Evolutionary conservation across 1,284 basidiomycete species (phyloP), one percentile per base, ranked within the genome.

Genomic region (Ustilago trichophora): DNA sequence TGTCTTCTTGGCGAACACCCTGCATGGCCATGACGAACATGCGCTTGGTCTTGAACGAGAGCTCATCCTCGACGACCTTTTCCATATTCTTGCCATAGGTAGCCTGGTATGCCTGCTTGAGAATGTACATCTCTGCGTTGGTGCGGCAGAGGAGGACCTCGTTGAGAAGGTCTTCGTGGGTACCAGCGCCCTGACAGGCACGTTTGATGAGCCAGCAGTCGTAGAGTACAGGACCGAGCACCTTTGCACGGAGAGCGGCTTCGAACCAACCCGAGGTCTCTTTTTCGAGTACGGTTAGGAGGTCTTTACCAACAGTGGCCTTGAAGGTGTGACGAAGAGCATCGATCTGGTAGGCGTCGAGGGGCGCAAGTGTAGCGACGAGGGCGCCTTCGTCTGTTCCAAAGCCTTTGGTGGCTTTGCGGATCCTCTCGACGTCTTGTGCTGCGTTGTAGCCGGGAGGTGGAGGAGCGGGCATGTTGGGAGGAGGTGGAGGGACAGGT

Each of bases 321-420:
- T 75, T 75, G 76, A 76, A 82, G 0, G 72, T 66, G 47, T 72
- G 50, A 15, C 50, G 45, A 16, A 80, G 58, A 9, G 75, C 72
- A 38, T 75, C 73, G 21, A 79, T 52, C 38, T 76, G 73, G 33
- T 72, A 74, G 11, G 79, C 77, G 19, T 77, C 66, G 22, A 79
- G 60, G 1, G 72, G 63, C 2, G 69, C 65, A n/a, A 81, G 32
- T 10, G 68, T 69, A 15, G 59, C 50, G 29, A 77, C 78, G 26
- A 74, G 63, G 3, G 58, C 56, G 31, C 58, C 68, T 42, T 73
- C 77, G 55, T 77, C 75, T 3, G 75, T 77, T 27, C 75, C 77
- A 41, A 78, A 77, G 12, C 80, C 78, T 35, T 82, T 81, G 34
- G 72, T 77, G 19, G 80, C 80, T 48, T 79, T 82, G 25, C 75